Evolutionary conservation across 2,329 filamentous ascomycete genomes (phyloP), one percentile per base, ranked within the genome.

Genomic region (Davidsoniella virescens): DNA sequence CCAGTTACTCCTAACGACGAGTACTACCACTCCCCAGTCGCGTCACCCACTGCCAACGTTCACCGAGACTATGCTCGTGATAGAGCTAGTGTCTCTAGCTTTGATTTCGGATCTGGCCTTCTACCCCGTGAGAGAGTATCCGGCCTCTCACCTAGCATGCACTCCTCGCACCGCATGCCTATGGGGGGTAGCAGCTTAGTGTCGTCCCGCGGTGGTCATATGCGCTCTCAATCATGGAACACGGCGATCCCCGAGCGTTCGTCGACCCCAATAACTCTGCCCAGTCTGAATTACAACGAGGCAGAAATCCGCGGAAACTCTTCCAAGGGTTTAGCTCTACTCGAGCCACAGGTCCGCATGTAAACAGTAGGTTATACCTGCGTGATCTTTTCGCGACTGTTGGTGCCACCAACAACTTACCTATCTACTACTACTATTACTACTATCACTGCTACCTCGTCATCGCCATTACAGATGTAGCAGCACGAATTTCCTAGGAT

Each of bases 191-290:
- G 26, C 10, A 12, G 26, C 10, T 5, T 12, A 33, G 26, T 5
- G 7, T 33, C 10, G 26, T 8, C 26, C 10, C 26, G 26, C 14
- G 29, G 44, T 2, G 37, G 51, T 5, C 51, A 53, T 39, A 25
- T 25, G 10, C 47, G 51, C 9, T 53, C 51, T 2, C 51, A 53
- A 43, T 53, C 51, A n/a, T 53, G 51, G 51, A 47, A 40, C 20
- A 29, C 50, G 18, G 41, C 39, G n/a, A 29, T 42, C 10, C 36
- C 47, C 14, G 47, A 49, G 5, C 23, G 47, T n/a, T 20, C 17
- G 10, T 18, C n/a, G 8, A 43, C 38, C 6, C 47, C 47, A 3
- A 49, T 49, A n/a, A 49, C 38, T 25, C 47, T 49, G 20, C 47
- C 47, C 14, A 26, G 39, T 7, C 29, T 49, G 14, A 49, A 42